Evolutionary conservation across 805 yeast genomes (phyloP).

Genomic region (Candida khao-thaluensis): DNA sequence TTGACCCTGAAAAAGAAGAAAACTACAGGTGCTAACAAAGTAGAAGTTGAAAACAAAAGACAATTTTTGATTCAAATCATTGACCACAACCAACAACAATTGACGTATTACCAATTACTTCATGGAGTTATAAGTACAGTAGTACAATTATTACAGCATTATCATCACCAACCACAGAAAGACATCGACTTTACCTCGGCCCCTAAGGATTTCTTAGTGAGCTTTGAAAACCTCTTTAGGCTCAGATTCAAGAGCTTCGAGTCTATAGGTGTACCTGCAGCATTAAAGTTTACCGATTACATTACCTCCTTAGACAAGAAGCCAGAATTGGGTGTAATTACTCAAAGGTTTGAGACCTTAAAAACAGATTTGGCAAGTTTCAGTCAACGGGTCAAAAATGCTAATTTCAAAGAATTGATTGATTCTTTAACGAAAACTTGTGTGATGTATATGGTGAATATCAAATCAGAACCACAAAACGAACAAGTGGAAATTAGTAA

Average conservation of each 20-base stretch:
- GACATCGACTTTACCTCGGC: conserved; percentile 6
- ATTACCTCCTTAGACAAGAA: conserved; percentile 1
- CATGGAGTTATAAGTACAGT: conserved; percentile 4
- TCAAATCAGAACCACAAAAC: conserved; percentile 1
- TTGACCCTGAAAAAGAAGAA: conserved; percentile 14
- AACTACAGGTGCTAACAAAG: conserved; percentile 2
- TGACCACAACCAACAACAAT: conserved; percentile 2
- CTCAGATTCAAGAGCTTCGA: conserved; percentile 17
- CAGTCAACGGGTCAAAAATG: not conserved
- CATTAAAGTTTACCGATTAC: conserved; percentile 9
- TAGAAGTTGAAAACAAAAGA: conserved; percentile 13
- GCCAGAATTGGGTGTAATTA: not conserved
- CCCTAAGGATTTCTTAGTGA: conserved; percentile 9
- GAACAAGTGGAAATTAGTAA: not conserved
- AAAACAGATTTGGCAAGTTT: conserved; percentile 7
- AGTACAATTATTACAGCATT: conserved; percentile 8
- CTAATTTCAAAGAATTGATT: conserved; percentile 8
- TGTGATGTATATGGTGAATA: conserved; percentile 11
- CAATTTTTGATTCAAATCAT: conserved; percentile 8
- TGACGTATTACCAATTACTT: conserved; percentile 9
- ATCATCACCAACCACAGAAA: conserved; percentile 4
- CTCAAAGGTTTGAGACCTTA: conserved; percentile 3
- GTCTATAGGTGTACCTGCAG: conserved; percentile 16
- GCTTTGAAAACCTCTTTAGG: conserved; percentile 12
- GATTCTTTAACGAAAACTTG: conserved; percentile 14